These are phyloP conservation scores for Ustilaginoidea virens DNA, from an alignment of 2,329 filamentous ascomycete genomes.

Conservation along the genomic window DNA sequence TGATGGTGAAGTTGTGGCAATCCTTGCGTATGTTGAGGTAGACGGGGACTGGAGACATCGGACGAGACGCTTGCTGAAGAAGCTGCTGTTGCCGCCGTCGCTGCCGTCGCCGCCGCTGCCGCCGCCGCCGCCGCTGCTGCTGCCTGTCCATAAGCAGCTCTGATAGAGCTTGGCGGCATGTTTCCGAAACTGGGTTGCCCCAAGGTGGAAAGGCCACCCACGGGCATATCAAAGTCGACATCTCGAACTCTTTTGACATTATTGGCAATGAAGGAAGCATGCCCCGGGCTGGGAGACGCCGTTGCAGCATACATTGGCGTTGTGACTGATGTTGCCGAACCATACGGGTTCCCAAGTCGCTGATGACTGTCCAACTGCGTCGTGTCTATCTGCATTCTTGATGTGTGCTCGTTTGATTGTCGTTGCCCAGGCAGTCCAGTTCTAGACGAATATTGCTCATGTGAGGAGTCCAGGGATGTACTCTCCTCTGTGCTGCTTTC, in stretches of 20 bases:
- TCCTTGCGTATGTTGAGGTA: constrained; percentile 3
- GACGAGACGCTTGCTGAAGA: too few species aligned
- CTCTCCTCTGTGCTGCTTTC: constrained; percentile 25
- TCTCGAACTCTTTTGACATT: constrained; percentile 38
- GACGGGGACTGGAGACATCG: too few species aligned
- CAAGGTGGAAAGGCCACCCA: constrained; percentile 33
- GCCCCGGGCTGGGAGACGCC: constrained; percentile 22
- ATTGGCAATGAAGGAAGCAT: constrained; percentile 14
- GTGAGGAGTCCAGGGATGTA: constrained; percentile 24
- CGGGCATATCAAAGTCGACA: constrained; percentile 42
- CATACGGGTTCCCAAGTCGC: constrained; percentile 40
- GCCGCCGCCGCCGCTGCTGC: constrained; percentile 16
- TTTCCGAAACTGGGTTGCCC: constrained; percentile 39
- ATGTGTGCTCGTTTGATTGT: constrained; percentile 24
- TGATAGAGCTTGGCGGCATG: constrained; percentile 37
- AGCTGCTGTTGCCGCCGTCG: too few species aligned
- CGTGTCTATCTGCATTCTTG: constrained; percentile 35
- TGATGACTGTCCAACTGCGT: constrained; percentile 36
- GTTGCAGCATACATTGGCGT: constrained; percentile 37
- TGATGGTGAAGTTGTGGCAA: constrained; percentile 50
- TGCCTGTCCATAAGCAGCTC: constrained; percentile 33
- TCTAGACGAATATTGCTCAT: constrained; percentile 17
- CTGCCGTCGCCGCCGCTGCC: too few species aligned
- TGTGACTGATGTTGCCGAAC: constrained; percentile 30
- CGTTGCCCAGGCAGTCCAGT: constrained; percentile 25